Evolutionary conservation across 495 filamentous ascomycete species (phyloP).

Genomic region (Podospora fimiseda): DNA sequence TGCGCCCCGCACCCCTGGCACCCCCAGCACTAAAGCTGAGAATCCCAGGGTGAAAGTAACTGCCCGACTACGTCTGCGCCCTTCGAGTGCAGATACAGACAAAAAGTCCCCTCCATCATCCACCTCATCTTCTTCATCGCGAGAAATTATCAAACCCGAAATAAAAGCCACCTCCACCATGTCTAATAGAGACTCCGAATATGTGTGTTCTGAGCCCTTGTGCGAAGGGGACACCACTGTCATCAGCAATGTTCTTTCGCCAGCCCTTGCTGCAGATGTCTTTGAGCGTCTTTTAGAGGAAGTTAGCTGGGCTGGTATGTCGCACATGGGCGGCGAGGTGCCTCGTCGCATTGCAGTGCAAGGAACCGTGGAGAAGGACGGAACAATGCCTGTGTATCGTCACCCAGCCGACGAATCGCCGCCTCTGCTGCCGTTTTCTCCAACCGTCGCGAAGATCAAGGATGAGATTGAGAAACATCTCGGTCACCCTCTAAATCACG

Average conservation of each 20-base stretch:
- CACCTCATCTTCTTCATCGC: not conserved
- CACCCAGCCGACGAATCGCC: conserved; percentile 91
- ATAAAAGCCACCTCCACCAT: not conserved
- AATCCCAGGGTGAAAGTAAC: conserved; percentile 7
- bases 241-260: conserved; percentile 58
- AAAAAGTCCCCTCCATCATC: conserved; percentile 5
- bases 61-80: not conserved
- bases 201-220: conserved; percentile 28
- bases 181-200: not conserved
- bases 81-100: not conserved
- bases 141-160: not conserved
- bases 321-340: conserved; percentile 84
- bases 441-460: conserved; percentile 62
- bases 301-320: conserved; percentile 87
- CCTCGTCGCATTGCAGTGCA: conserved; percentile 92
- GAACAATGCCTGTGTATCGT: conserved; percentile 82
- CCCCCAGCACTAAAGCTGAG: conserved; percentile 11
- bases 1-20: conserved; percentile 8
- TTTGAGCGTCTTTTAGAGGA: conserved; percentile 71
- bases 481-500: conserved; percentile 84
- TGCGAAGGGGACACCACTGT: conserved; percentile 78
- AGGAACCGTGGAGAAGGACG: conserved; percentile 62
- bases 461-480: conserved; percentile 58
- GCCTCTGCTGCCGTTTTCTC: conserved; percentile 66
- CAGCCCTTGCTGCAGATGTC: conserved; percentile 44